These are phyloP conservation scores for Candida wancherniae DNA, from an alignment of 805 yeast genomes.

Conservation along the genomic window DNA sequence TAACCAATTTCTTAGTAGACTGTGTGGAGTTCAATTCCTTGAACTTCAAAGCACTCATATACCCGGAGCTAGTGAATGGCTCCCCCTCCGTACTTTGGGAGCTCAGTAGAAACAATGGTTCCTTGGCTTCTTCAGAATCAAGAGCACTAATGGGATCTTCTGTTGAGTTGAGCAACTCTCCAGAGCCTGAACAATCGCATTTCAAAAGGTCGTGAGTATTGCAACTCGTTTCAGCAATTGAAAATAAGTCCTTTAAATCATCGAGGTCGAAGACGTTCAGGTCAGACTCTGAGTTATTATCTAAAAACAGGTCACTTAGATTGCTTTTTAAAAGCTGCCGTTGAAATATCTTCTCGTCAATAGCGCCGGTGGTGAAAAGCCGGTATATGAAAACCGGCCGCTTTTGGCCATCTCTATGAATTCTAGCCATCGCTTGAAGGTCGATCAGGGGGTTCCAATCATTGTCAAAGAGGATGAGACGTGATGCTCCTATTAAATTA, in stretches of 20 bases:
- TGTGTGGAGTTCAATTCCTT: slow-evolving; percentile 24
- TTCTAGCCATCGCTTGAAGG: slow-evolving; percentile 90
- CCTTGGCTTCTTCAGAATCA: slow-evolving; percentile 18
- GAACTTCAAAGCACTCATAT: slow-evolving; percentile 56
- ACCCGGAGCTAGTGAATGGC: slow-evolving; percentile 20
- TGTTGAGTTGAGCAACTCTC: slow-evolving; percentile 21
- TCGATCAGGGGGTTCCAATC: slow-evolving; percentile 98
- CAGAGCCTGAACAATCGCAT: slow-evolving; percentile 58
- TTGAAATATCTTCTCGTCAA: slow-evolving; percentile 92
- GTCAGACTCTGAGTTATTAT: slow-evolving; percentile 35
- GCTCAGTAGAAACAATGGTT: slow-evolving; percentile 10
- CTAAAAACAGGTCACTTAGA: slow-evolving; percentile 66
- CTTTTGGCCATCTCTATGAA: slow-evolving; percentile 90
- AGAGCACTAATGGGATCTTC: too few relatives aligned
- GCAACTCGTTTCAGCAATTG: slow-evolving; percentile 47
- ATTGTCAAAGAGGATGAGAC: slow-evolving; percentile 80
- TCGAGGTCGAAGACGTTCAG: slow-evolving; percentile 63
- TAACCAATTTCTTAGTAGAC: slow-evolving; percentile 34
- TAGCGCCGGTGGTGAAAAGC: slow-evolving; percentile 79
- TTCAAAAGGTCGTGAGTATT: slow-evolving; percentile 76
- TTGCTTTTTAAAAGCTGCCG: slow-evolving; percentile 82
- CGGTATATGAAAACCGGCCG: slow-evolving; percentile 77
- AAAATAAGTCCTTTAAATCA: slow-evolving; percentile 74
- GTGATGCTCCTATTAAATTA: slow-evolving; percentile 84
- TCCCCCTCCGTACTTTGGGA: slow-evolving; percentile 3